Evolutionary conservation across 2,329 filamentous ascomycete genomes (phyloP).

Genomic region (Aspergillus ochraceus): DNA sequence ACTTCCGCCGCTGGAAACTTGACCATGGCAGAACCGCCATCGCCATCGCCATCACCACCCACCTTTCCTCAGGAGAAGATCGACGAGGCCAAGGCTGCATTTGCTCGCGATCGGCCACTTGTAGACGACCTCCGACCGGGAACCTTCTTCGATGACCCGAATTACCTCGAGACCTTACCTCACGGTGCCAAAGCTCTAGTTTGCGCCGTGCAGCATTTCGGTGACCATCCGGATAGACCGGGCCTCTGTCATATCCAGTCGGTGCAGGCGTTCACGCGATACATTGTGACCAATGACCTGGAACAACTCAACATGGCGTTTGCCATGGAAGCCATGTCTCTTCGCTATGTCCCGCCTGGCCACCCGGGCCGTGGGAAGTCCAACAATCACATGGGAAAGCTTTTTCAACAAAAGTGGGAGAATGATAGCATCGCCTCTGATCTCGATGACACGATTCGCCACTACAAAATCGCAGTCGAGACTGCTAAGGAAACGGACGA

Average conservation of each 20-base stretch:
- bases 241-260: constrained; percentile 4
- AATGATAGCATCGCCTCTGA: background rate
- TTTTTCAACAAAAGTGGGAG: constrained; percentile 6
- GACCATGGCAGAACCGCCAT: background rate
- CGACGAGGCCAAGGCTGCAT: constrained; percentile 4
- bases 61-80: background rate
- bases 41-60: background rate
- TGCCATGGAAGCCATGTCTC: constrained; percentile 4
- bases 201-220: constrained; percentile 1
- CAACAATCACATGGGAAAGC: constrained; percentile 2
- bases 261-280: background rate
- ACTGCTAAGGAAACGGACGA: background rate
- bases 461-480: constrained; percentile 4
- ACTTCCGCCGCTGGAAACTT: background rate
- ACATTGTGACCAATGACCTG: background rate
- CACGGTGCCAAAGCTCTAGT: background rate
- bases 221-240: constrained; percentile 3
- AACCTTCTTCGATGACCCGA: constrained; percentile 3
- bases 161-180: background rate
- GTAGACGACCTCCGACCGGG: constrained; percentile 1
- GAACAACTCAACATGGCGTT: constrained; percentile 2
- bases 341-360: constrained; percentile 2
- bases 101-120: background rate
- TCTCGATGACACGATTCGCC: constrained; percentile 2
- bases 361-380: constrained; percentile 7